Percentiles rank a stretch among this genome's conserved stretches.
phyloP scores from a whole-genome alignment of 2,329 filamentous ascomycete species.

The Hypoxylon sp. region DNA sequence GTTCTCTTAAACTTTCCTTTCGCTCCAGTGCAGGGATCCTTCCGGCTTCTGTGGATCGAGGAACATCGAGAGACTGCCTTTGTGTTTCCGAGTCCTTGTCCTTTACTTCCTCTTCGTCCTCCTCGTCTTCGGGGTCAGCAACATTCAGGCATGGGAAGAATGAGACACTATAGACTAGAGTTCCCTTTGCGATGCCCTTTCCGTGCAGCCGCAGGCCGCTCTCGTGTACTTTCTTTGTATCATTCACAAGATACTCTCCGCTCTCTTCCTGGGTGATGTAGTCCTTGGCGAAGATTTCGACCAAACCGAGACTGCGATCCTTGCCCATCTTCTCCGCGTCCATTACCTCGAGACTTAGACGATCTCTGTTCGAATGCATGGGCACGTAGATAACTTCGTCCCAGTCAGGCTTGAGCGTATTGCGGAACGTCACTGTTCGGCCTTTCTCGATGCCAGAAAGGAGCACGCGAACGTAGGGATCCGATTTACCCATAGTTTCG shows the following conservation, averaged over 20 bases:
- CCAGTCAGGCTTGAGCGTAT: conserved; percentile 94
- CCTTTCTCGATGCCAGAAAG: conserved; percentile 90
- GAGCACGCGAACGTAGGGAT: conserved; percentile 89
- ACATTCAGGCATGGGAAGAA: conserved; percentile 93
- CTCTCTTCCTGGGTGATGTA: conserved; percentile 80
- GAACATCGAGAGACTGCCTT: conserved; percentile 45
- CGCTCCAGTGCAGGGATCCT: conserved; percentile 53
- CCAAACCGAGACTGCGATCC: conserved; percentile 83
- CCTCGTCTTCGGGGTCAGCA: conserved; percentile 87
- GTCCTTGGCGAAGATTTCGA: conserved; percentile 80
- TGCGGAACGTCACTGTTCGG: conserved; percentile 93
- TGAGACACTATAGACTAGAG: conserved; percentile 79
- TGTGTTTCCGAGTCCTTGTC: conserved; percentile 39
- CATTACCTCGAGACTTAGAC: conserved; percentile 91
- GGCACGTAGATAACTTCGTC: conserved; percentile 96
- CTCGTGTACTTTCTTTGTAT: conserved; percentile 73
- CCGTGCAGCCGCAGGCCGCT: conserved; percentile 77
- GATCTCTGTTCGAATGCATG: conserved; percentile 84
- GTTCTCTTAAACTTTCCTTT: conserved; percentile 40
- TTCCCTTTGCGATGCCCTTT: conserved; percentile 78
- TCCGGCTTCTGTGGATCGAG: conserved; percentile 51
- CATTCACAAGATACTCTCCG: conserved; percentile 82
- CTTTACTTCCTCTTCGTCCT: conserved; percentile 61
- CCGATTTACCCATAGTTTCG: conserved; percentile 95
- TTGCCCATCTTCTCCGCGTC: conserved; percentile 92